These are phyloP conservation scores for Crithidia sp. DNA, from an alignment of 208 protist species.

Conservation along the genomic window DNA sequence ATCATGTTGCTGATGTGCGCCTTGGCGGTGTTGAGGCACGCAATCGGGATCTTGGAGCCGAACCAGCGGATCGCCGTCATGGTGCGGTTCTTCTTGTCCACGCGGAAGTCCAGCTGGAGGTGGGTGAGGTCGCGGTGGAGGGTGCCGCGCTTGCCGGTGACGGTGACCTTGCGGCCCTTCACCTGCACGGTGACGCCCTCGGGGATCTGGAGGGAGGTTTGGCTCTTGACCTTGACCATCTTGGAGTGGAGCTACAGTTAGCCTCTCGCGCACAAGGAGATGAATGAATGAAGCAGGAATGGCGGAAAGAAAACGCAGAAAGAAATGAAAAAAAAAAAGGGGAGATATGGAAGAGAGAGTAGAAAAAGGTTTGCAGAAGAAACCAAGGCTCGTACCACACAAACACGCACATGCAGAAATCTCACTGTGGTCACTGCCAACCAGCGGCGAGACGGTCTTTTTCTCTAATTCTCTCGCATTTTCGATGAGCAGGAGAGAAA, in stretches of 20 bases:
- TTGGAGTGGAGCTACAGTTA: slow-evolving; percentile 29
- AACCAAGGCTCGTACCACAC: neutral
- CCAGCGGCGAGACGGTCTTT: too few relatives aligned
- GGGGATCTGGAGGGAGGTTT: slow-evolving; percentile 64
- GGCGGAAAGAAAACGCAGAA: slow-evolving; percentile 19
- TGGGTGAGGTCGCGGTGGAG: slow-evolving; percentile 95
- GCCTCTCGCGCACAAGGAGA: neutral
- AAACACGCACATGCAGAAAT: neutral
- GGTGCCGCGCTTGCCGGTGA: slow-evolving; percentile 96
- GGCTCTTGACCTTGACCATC: slow-evolving; percentile 91
- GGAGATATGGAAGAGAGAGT: slow-evolving; percentile 9
- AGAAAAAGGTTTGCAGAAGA: neutral
- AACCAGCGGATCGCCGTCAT: slow-evolving; percentile 96
- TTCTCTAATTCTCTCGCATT: too few relatives aligned
- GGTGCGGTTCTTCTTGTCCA: slow-evolving; percentile 60
- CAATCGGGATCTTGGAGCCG: slow-evolving; percentile 93
- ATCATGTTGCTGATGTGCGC: slow-evolving; percentile 99
- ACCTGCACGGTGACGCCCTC: slow-evolving; percentile 71
- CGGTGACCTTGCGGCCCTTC: slow-evolving; percentile 81
- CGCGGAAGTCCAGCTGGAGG: slow-evolving; percentile 90
- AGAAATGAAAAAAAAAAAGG: slow-evolving; percentile 8
- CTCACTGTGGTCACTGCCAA: too few relatives aligned
- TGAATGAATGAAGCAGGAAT: slow-evolving; percentile 3
- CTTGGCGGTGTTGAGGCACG: slow-evolving; percentile 95
- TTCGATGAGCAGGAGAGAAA: too few relatives aligned